Base-by-base conservation (phyloP, 257 asterid species). In the Perilla frutescens region DNA sequence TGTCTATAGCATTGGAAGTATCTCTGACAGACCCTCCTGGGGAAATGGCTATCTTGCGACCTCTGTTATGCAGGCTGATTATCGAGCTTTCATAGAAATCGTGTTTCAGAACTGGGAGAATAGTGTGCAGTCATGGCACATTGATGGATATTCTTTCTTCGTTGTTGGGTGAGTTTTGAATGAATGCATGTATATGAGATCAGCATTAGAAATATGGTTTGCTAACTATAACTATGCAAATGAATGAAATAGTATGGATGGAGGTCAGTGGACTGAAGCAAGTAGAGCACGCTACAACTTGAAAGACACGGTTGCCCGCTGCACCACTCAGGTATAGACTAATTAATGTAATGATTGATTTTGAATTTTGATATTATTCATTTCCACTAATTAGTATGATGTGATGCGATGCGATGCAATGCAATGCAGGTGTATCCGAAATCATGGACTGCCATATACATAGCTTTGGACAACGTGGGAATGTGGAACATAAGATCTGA, bases 401-500 rank as follows among this genome's bases (percentile, higher is more conserved):
- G 68, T 44, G 15, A 39, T 7, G 26, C 26, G 26, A 20, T 20
- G 26, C 26, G 26, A 20, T 20, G 26, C 26, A 20, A 20, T 20
- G 26, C 26, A 20, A 57, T 76, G 60, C 77, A 93, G 98, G 98
- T 93, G 66, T 93, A 93, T 60, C 97, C 96, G 26, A 86, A 50
- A 78, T 82, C 98, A 1, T 93, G 97, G 97, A 88, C 98, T 0
- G 96, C 98, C 14, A 82, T 93, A 7, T 87, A 86, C 73, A 71
- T 89, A 9, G 89, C 99, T 0, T 72, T 94, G 85, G 99, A 94
- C 93, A 94, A 94, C 60, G 96, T 86, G 43, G 99, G 99, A 69
- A 90, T 94, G 87, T 94, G 99, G 97, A 94, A 91, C 81, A 76
- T 94, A 79, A 84, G 97, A 72, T 91, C 99, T 0, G 93, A 94